Base-by-base conservation (phyloP, 2,329 filamentous ascomycete species). In the Ilyonectria destructans region DNA sequence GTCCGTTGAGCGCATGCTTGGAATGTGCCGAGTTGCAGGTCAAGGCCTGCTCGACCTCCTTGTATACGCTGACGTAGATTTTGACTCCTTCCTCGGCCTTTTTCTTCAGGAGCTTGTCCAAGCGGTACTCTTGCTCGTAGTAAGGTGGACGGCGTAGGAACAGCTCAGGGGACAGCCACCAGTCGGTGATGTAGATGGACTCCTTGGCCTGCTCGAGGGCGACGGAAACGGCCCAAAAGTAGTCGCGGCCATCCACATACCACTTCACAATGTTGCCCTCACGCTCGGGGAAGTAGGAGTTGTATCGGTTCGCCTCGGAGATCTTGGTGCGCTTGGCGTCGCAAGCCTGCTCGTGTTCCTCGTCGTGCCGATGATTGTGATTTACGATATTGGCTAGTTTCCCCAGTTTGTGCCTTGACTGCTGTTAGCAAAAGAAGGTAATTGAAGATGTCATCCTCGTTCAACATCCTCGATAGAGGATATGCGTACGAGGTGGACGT, bases 231-330 rank as follows among this genome's bases (percentile, higher is more conserved):
- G 96, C 90, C 91, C 95, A 97, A 80, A 96, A 97, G 81, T 99
- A 99, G 82, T 98, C 93, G 69, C 95, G 88, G 3, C 95, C 96
- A 79, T 98, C 96, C 12, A 98, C 94, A 82, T 98, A 98, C 95
- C 96, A 99, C 84, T 98, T 98, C 79, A 96, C 87, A 65, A 93
- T 86, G 80, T 98, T 98, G 31, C 91, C 92, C 12, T 96, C 91
- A 49, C 92, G 90, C 79, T 96, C 92, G 0, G 96, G 96, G 43
- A 97, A 97, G 82, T 93, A 99, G 4, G 94, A 97, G n/a, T 92
- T 80, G 84, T 95, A 98, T 48, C 96, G 91, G 78, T 98, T 91
- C 15, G 89, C 87, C 65, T 96, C 89, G 72, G 88, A 87, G 57
- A 96, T 92, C 17, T 83, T 87, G 21, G 87, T 88, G 66, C 96